phyloP scores from a whole-genome alignment of 2,329 filamentous ascomycete species.

The Nemania abortiva region DNA sequence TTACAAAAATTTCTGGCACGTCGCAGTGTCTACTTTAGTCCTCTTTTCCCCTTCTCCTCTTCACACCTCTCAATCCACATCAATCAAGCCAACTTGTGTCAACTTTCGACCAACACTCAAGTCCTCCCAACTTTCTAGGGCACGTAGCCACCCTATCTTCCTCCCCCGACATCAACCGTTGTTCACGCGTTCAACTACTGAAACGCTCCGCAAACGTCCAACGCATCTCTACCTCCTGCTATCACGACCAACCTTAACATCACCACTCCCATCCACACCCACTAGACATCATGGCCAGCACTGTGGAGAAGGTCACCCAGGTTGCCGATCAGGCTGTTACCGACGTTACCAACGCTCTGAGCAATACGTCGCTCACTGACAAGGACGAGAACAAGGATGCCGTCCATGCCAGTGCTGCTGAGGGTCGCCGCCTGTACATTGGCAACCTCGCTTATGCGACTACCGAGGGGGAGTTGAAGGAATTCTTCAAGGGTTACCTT shows the following conservation, averaged over 20 bases:
- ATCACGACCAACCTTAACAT: conserved; percentile 46
- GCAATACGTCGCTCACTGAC: conserved; percentile 76
- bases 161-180: conserved; percentile 69
- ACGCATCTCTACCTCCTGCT: conserved; percentile 44
- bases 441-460: conserved; percentile 99
- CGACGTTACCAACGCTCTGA: conserved; percentile 80
- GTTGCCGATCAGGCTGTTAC: conserved; percentile 74
- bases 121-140: conserved; percentile 74
- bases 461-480: conserved; percentile 99
- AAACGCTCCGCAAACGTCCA: conserved; percentile 53
- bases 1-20: conserved; percentile 54
- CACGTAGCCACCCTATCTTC: conserved; percentile 86
- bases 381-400: conserved; percentile 78
- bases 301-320: conserved; percentile 75
- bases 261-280: conserved; percentile 50
- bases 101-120: conserved; percentile 53
- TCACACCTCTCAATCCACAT: conserved; percentile 58
- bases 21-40: conserved; percentile 48
- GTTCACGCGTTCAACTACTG: conserved; percentile 76
- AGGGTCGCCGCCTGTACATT: conserved; percentile 99
- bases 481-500: conserved; percentile 99
- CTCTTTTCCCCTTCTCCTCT: conserved; percentile 50
- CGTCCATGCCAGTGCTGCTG: conserved; percentile 95
- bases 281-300: conserved; percentile 83
- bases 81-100: conserved; percentile 55